Evolutionary conservation across 139 green algal genomes (phyloP).

Genomic region (Dunaliella sp.): DNA sequence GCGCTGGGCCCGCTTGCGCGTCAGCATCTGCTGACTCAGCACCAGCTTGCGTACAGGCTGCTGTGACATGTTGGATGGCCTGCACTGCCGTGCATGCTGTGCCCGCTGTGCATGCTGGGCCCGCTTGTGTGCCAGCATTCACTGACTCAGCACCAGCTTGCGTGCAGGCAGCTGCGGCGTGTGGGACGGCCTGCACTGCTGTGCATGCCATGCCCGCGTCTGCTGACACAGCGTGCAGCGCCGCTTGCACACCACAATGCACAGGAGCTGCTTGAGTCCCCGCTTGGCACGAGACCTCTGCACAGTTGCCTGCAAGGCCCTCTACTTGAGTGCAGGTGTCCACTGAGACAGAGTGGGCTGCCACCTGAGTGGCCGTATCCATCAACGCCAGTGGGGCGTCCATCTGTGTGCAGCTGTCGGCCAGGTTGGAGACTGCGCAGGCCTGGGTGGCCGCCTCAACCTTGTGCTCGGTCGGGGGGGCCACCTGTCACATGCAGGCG

Average conservation of each 20-base stretch:
- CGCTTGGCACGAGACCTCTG: not conserved
- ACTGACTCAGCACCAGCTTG: too few species aligned
- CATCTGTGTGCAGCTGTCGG: not conserved
- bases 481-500: too few species aligned
- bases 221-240: not conserved
- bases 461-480: too few species aligned
- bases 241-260: not conserved
- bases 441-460: too few species aligned
- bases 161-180: not conserved
- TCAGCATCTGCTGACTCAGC: too few species aligned
- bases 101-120: too few species aligned
- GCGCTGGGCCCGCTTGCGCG: not conserved
- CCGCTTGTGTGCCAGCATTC: not conserved
- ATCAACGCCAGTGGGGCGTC: not conserved
- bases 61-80: too few species aligned
- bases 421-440: too few species aligned
- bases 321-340: not conserved
- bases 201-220: not conserved
- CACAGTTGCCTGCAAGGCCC: not conserved
- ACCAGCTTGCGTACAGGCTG: too few species aligned
- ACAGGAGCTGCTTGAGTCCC: not conserved
- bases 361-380: not conserved
- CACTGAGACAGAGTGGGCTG: not conserved
- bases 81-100: too few species aligned
- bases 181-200: not conserved